Evolutionary conservation across 306 rosid genomes (phyloP).

Genomic region (Acacia confusa): DNA sequence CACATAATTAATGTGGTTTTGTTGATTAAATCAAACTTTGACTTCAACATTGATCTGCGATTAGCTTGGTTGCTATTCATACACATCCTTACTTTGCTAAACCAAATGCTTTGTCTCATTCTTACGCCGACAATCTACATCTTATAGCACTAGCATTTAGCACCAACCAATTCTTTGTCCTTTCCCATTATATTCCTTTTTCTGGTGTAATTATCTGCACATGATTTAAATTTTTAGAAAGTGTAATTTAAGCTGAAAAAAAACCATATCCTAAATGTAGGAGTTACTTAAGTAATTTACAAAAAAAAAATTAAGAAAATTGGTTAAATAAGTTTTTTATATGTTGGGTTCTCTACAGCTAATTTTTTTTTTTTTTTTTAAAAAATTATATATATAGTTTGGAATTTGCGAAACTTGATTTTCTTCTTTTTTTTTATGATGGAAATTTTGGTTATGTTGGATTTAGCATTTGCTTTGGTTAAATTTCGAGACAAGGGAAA

Average conservation of each 20-base stretch:
- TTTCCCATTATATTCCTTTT: background rate
- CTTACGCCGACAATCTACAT: background rate
- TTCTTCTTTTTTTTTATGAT: background rate
- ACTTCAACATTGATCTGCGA: background rate
- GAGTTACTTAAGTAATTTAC: no score
- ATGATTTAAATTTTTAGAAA: no score
- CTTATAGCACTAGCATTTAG: no score
- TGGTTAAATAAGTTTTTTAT: no score
- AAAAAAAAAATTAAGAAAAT: no score
- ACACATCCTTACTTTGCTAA: background rate
- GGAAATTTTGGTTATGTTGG: background rate
- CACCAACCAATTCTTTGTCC: background rate
- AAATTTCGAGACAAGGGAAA: background rate
- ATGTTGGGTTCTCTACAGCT: no score
- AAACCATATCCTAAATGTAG: no score
- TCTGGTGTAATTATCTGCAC: background rate
- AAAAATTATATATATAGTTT: background rate
- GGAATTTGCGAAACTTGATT: background rate
- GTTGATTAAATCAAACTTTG: background rate
- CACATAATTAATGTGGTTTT: background rate
- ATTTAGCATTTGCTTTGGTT: background rate
- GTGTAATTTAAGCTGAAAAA: background rate
- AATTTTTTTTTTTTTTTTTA: no score
- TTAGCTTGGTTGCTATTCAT: background rate
- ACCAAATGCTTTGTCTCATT: background rate